Conservation (phyloP, 192 early-diverging fungal genomes). For the Geranomyces variabilis region DNA sequence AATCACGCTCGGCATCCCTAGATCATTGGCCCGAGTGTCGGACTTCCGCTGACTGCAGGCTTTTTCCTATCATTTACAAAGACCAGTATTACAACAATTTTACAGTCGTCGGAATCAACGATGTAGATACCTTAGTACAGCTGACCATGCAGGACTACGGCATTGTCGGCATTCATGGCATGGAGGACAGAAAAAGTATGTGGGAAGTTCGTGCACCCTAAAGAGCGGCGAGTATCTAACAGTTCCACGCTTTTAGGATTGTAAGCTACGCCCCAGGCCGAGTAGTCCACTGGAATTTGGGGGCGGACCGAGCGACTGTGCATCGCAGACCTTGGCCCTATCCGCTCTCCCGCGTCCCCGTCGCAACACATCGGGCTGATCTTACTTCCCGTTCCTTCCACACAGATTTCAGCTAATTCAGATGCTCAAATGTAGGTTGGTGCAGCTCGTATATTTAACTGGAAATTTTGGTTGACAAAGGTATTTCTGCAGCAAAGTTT, state of each 20-base stretch:
- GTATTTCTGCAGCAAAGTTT: too few relatives aligned
- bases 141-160: constrained; percentile 72
- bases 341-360: too few relatives aligned
- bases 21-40: neutral
- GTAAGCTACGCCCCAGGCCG: constrained; percentile 17
- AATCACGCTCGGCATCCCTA: neutral
- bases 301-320: too few relatives aligned
- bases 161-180: constrained; percentile 54
- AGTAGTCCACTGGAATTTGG: too few relatives aligned
- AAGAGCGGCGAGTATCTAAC: neutral
- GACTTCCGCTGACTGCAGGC: neutral
- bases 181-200: constrained; percentile 59
- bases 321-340: too few relatives aligned
- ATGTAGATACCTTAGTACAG: constrained; percentile 65
- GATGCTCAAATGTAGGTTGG: constrained; percentile 42
- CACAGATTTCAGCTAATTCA: constrained; percentile 62
- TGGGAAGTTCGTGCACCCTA: neutral
- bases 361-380: neutral
- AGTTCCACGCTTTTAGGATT: constrained; percentile 37
- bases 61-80: neutral
- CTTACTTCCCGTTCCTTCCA: neutral
- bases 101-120: constrained; percentile 49
- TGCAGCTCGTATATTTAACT: constrained; percentile 22
- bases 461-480: constrained; percentile 13
- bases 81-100: constrained; percentile 62